Evolutionary conservation across 2,329 filamentous ascomycete genomes (phyloP), one percentile per base, ranked within the genome.

Genomic region (Tolypocladium amazonense): DNA sequence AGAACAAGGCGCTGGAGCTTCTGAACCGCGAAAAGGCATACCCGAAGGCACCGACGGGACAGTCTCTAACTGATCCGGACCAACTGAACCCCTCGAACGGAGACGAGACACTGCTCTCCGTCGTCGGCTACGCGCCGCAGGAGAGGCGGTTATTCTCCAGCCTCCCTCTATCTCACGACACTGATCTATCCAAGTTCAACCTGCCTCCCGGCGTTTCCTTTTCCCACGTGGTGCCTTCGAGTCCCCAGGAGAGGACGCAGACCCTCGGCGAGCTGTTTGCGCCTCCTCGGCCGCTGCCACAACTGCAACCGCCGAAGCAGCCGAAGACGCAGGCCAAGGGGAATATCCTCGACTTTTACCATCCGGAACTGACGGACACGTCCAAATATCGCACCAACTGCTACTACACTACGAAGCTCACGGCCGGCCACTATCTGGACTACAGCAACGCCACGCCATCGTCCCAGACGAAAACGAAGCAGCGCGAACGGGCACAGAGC

Each of bases 101-200:
- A 71, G 81, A 64, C 73, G 81, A 73, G 59, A 60, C 85, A 20
- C 87, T 93, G 7, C 77, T 97, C 60, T 93, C 90, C 0, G 77
- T 96, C 1, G 87, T 86, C 65, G 91, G 90, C 59, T 88, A 86
- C 65, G 88, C 88, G 47, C 85, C 87, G 1, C 85, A 86, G 54
- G 82, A 89, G 41, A 88, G 86, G 65, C 89, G 93, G 62, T 78
- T 97, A 4, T 97, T 94, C 71, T 96, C 93, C 4, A 96, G 92
- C 72, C 77, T 96, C 56, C 89, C 75, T 11, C 55, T 68, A 18
- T 68, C 72, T 2, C 61, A 68, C 14, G 67, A 71, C 56, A 61
- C 67, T 43, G 67, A 73, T 43, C 59, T 73, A 59, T 65, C 68
- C 54, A 65, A 70, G 67, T 78, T 81, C 43, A 81, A 78, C 25